Evolutionary conservation across 2,329 filamentous ascomycete genomes (phyloP).

Genomic region (Colletotrichum cereale): DNA sequence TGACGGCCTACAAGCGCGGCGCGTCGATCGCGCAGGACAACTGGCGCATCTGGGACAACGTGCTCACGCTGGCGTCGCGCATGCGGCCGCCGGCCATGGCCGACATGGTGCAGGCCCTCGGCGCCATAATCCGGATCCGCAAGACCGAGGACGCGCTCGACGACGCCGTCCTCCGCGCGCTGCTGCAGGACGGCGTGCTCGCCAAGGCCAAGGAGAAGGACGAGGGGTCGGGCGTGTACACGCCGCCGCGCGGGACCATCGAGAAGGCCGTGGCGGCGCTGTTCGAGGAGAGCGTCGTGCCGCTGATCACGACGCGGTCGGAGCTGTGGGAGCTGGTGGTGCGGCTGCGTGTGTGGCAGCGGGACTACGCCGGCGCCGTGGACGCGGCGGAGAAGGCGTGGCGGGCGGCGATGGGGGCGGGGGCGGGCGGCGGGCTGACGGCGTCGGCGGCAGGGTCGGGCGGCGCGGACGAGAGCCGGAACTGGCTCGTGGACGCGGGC

Average conservation of each 20-base stretch:
- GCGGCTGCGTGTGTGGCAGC: conserved; percentile 78
- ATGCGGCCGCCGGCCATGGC: conserved; percentile 79
- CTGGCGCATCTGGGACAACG: conserved; percentile 96
- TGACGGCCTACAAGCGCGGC: conserved; percentile 88
- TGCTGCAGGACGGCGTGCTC: conserved; percentile 79
- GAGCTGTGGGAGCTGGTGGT: conserved; percentile 83
- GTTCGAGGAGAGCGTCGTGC: conserved; percentile 80
- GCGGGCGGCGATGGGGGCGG: conserved; percentile 70
- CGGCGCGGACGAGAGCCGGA: conserved; percentile 43
- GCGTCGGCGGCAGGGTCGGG: conserved; percentile 32
- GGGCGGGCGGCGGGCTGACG: conserved; percentile 24
- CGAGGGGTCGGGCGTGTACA: conserved; percentile 48
- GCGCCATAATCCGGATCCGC: conserved; percentile 81
- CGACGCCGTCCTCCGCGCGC: conserved; percentile 74
- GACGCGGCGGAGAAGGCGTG: conserved; percentile 92
- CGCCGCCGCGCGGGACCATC: conserved; percentile 68
- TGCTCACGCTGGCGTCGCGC: conserved; percentile 86
- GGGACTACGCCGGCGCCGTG: conserved; percentile 78
- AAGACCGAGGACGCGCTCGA: conserved; percentile 85
- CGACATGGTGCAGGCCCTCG: conserved; percentile 82
- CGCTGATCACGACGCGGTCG: conserved; percentile 84
- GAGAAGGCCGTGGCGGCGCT: conserved; percentile 76
- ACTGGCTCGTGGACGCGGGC: conserved; percentile 69
- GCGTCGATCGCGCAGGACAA: conserved; percentile 86
- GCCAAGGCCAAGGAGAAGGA: conserved; percentile 52